phyloP scores from a whole-genome alignment of 208 protist genomes.

The Wallacemonas sp. region DNA sequence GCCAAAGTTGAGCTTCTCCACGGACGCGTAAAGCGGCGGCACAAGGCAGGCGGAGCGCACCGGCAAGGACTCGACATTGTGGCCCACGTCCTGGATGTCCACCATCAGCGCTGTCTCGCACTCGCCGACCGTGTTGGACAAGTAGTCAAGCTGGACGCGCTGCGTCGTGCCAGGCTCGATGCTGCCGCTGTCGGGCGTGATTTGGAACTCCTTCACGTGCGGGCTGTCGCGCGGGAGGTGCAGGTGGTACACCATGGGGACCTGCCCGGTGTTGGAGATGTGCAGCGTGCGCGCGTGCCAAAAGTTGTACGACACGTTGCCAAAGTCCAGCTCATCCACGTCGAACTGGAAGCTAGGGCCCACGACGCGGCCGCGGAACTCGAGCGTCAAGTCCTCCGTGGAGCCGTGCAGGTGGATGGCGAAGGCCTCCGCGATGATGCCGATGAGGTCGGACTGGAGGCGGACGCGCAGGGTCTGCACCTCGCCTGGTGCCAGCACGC shows the following conservation, averaged over 20 bases:
- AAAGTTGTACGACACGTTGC: conserved; percentile 94
- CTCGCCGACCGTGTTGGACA: conserved; percentile 75
- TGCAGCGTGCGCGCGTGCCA: conserved; percentile 63
- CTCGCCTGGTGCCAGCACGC: conserved; percentile 73
- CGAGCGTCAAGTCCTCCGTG: conserved; percentile 70
- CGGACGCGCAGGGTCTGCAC: conserved; percentile 63
- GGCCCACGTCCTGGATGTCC: conserved; percentile 93
- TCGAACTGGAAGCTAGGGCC: conserved; percentile 95
- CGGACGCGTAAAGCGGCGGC: conserved; percentile 71
- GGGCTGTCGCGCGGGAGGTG: conserved; percentile 66
- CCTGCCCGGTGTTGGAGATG: conserved; percentile 94
- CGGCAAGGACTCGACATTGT: conserved; percentile 84
- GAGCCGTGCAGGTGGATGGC: conserved; percentile 85
- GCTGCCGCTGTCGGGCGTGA: conserved; percentile 67
- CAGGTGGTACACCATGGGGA: conserved; percentile 92
- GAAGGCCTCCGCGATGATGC: conserved; percentile 91
- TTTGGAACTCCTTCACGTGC: conserved; percentile 64
- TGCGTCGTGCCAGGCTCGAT: conserved; percentile 65
- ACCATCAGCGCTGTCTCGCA: conserved; percentile 89
- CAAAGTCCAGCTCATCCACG: conserved; percentile 91
- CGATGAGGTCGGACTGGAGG: conserved; percentile 89
- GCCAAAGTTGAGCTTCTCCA: conserved; percentile 83
- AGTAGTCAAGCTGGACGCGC: conserved; percentile 76
- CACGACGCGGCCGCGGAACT: conserved; percentile 89
- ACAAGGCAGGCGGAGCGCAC: conserved; percentile 87